Evolutionary conservation across 2,329 filamentous ascomycete species (phyloP), one percentile per base, ranked within the genome.

Genomic region (Colletotrichum sublineola): DNA sequence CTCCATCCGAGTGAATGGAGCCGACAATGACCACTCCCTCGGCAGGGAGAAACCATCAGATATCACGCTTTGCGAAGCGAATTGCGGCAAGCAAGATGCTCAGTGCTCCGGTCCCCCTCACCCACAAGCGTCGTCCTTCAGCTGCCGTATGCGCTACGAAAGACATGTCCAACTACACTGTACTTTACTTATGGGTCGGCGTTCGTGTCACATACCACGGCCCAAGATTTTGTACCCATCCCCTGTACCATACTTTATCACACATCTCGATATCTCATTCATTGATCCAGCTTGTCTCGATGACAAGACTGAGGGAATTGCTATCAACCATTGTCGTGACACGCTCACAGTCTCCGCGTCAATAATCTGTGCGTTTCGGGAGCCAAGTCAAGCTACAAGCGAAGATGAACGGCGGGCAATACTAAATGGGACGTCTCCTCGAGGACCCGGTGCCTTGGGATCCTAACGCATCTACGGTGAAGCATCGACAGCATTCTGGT

Each of bases 171-270:
- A 52, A 52, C 31, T 44, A 36, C 38, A 42, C 12, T 56, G 36
- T 64, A 36, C 24, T 44, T 38, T 55, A 14, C 15, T 12, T 33
- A 11, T 38, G 31, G 18, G 36, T 24, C 14, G 33, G 24, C 8
- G 31, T 36, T n/a, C 12, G 55, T 64, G 46, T 12, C 38, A 61
- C 60, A 55, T 72, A 20, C 40, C 66, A 64, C 53, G 18, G 33
- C 38, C 18, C 60, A 55, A 63, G 66, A 69, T 60, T 55, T 31
- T 72, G 69, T 72, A 72, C 38, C 60, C 69, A 56, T 53, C 60
- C 18, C 36, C 15, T 64, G 53, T 69, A 72, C 66, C 64, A 61
- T 64, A 64, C 40, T 61, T 53, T 33, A 61, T 24, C 36, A 20
- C 33, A 56, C 53, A 42, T 69, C 69, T 69, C 20, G 53, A 61